These are phyloP conservation scores for Botryotinia globosa DNA, from an alignment of 2,329 filamentous ascomycete genomes.

Conservation along the genomic window DNA sequence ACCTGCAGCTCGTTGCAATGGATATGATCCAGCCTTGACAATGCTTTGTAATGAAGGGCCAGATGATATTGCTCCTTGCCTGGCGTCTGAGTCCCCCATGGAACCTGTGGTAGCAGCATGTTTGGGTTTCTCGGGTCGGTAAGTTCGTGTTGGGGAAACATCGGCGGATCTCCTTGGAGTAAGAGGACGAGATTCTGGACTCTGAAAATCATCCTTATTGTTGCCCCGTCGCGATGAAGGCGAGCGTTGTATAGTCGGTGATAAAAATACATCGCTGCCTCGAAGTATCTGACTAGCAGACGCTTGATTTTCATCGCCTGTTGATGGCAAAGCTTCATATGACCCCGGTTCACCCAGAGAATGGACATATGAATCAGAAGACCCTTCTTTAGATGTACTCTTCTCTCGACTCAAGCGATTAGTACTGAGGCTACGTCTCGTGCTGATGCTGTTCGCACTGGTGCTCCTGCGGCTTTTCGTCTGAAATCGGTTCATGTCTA, in stretches of 20 bases:
- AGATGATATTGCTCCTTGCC: slow-evolving; percentile 40
- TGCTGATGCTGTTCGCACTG: slow-evolving; percentile 45
- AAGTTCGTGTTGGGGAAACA: slow-evolving; percentile 18
- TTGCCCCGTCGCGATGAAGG: slow-evolving; percentile 30
- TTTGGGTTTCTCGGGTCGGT: slow-evolving; percentile 21
- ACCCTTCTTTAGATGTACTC: slow-evolving; percentile 55
- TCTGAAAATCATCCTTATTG: slow-evolving; percentile 22
- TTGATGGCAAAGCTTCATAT: slow-evolving; percentile 67
- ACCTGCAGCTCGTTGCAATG: slow-evolving; percentile 77
- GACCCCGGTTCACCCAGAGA: slow-evolving; percentile 72
- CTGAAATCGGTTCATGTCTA: slow-evolving; percentile 49
- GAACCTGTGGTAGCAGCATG: slow-evolving; percentile 32
- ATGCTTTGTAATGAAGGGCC: slow-evolving; percentile 57
- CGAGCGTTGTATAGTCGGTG: slow-evolving; percentile 63
- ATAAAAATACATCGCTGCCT: slow-evolving; percentile 84
- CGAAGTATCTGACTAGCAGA: slow-evolving; percentile 89
- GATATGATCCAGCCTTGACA: slow-evolving; percentile 65
- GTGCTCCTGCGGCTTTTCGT: slow-evolving; percentile 57
- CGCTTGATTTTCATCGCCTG: slow-evolving; percentile 67
- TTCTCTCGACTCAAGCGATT: slow-evolving; percentile 50
- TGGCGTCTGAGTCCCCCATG: slow-evolving; percentile 26
- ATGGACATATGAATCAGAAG: slow-evolving; percentile 72
- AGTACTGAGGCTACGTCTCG: slow-evolving; percentile 51
- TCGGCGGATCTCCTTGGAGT: slow-evolving; percentile 26
- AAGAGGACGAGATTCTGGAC: slow-evolving; percentile 26